Evolutionary conservation across 2,329 filamentous ascomycete species (phyloP).

Genomic region (Dactylellina sp.): DNA sequence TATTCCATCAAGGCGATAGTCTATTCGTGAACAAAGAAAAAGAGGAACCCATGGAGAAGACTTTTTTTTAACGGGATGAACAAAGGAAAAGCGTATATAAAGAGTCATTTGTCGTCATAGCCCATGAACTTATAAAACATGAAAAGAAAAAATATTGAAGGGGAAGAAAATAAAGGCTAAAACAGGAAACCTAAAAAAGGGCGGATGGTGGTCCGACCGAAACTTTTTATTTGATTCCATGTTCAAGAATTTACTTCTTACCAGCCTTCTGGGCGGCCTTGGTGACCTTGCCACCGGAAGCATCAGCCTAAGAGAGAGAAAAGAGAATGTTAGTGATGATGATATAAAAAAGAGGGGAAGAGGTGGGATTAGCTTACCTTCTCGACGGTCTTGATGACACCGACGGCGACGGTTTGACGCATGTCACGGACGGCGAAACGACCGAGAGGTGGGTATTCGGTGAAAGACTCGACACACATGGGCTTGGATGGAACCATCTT

Average conservation of each 20-base stretch:
- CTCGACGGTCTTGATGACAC: slow-evolving; percentile 91
- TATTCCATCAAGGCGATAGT: slow-evolving; percentile 55
- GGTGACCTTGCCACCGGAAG: slow-evolving; percentile 63
- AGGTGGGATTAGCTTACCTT: slow-evolving; percentile 67
- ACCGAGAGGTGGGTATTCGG: slow-evolving; percentile 98
- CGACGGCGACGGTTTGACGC: slow-evolving; percentile 88
- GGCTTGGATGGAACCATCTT: slow-evolving; percentile 99
- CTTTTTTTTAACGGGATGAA: slow-evolving; percentile 41
- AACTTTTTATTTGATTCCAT: slow-evolving; percentile 51
- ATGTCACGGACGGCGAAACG: slow-evolving; percentile 99
- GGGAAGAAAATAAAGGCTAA: slow-evolving; percentile 34
- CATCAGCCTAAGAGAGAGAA: slow-evolving; percentile 57
- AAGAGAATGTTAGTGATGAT: slow-evolving; percentile 33
- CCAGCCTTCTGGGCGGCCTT: slow-evolving; percentile 64
- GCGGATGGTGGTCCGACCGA: slow-evolving; percentile 12
- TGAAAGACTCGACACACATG: slow-evolving; percentile 99
- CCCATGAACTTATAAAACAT: slow-evolving; percentile 55
- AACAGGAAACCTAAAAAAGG: slow-evolving; percentile 39
- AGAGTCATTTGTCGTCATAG: slow-evolving; percentile 15
- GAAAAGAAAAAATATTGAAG: slow-evolving; percentile 48
- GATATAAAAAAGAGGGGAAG: slow-evolving; percentile 4
- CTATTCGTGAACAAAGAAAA: slow-evolving; percentile 54
- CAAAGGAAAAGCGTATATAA: slow-evolving; percentile 36
- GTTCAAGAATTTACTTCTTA: slow-evolving; percentile 62
- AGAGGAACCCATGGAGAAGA: slow-evolving; percentile 43